Evolutionary conservation across 2,329 filamentous ascomycete genomes (phyloP).

Genomic region (Drechmeria coniospora): DNA sequence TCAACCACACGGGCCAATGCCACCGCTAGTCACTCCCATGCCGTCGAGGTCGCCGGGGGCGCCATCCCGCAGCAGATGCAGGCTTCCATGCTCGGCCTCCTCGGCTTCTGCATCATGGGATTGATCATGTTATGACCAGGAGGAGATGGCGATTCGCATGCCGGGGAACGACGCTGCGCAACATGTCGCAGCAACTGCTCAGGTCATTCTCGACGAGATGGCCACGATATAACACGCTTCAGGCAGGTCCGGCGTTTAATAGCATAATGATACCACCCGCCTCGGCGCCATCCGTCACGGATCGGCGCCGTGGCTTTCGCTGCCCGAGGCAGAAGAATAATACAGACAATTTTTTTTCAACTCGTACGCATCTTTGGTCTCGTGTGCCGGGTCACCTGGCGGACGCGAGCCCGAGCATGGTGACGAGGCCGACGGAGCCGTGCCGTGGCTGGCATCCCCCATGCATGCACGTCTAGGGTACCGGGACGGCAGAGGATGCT

Average conservation of each 20-base stretch:
- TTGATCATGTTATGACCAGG: conserved; percentile 18
- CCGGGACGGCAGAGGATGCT: too few species aligned
- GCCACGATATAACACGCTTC: conserved; percentile 3
- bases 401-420: too few species aligned
- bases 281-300: neutral
- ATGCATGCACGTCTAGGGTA: too few species aligned
- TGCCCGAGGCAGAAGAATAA: neutral
- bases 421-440: too few species aligned
- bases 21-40: conserved; percentile 11
- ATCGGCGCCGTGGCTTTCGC: neutral
- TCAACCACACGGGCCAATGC: conserved; percentile 10
- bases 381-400: too few species aligned
- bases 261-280: conserved; percentile 5
- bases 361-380: too few species aligned
- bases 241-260: conserved; percentile 5
- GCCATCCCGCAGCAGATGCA: conserved; percentile 17
- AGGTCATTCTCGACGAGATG: too few species aligned
- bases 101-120: conserved; percentile 21
- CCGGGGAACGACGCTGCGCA: conserved; percentile 4
- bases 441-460: too few species aligned
- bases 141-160: neutral
- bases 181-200: conserved; percentile 2
- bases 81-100: conserved; percentile 17
- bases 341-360: neutral
- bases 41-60: conserved; percentile 15